A percentile compares a stretch with the other conserved stretches of the same genome.
phyloP scores from a whole-genome alignment of 371 early-diverging fungal genomes.

The Mortierella sp. region DNA sequence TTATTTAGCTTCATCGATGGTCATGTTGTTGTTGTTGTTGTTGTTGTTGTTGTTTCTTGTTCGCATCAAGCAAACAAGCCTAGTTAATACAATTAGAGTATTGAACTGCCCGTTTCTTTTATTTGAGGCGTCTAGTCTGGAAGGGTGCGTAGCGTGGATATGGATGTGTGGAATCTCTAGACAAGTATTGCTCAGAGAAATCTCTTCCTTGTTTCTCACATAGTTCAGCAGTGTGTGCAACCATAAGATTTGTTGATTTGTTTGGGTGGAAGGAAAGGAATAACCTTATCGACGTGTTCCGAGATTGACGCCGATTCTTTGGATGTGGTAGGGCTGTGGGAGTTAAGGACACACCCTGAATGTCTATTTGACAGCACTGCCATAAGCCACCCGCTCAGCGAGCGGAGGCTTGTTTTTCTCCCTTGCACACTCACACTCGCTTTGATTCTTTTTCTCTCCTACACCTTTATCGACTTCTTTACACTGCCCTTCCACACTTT shows the following conservation, averaged over 20 bases:
- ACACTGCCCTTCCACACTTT: too few species aligned
- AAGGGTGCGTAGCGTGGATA: neutral
- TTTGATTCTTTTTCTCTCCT: too few species aligned
- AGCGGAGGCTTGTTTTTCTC: too few species aligned
- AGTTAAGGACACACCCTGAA: too few species aligned
- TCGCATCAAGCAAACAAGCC: neutral
- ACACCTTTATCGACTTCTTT: too few species aligned
- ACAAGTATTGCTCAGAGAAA: neutral
- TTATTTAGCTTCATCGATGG: neutral
- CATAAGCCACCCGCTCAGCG: too few species aligned
- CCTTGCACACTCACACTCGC: too few species aligned
- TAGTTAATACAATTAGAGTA: too few species aligned
- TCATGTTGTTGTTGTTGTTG: neutral
- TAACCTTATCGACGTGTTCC: conserved; percentile 9
- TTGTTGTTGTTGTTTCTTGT: neutral
- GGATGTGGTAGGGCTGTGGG: too few species aligned
- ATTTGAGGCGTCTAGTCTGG: neutral
- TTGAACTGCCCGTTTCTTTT: neutral
- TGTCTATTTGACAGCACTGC: too few species aligned
- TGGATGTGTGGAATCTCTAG: conserved; percentile 8
- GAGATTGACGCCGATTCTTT: neutral
- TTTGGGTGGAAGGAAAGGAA: neutral
- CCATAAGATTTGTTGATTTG: neutral
- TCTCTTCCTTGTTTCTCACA: neutral
- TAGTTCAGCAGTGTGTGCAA: neutral